Evolutionary conservation across 2,329 filamentous ascomycete species (phyloP).

Genomic region (Monilinia polystroma): DNA sequence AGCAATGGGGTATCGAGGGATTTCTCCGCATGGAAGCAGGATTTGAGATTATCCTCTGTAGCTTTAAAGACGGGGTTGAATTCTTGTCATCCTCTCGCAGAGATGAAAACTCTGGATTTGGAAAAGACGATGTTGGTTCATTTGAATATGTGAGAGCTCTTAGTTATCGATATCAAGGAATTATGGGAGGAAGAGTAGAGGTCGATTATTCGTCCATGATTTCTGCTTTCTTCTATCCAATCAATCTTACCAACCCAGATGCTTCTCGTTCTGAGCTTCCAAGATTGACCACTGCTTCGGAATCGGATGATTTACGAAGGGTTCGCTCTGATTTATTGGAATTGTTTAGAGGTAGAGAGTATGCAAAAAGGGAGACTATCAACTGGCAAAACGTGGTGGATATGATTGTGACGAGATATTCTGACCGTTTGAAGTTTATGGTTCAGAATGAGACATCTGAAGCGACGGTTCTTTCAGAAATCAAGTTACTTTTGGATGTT

Average conservation of each 20-base stretch:
- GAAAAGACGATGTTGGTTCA: slow-evolving; percentile 6
- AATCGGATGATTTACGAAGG: slow-evolving; percentile 35
- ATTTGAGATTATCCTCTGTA: slow-evolving; percentile 68
- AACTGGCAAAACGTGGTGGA: slow-evolving; percentile 67
- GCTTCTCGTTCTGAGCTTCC: slow-evolving; percentile 28
- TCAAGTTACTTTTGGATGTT: slow-evolving; percentile 45
- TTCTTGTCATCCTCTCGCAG: slow-evolving; percentile 31
- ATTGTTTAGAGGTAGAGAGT: slow-evolving; percentile 41
- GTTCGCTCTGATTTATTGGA: slow-evolving; percentile 47
- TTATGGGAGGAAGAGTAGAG: slow-evolving; percentile 42
- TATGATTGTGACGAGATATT: slow-evolving; percentile 63
- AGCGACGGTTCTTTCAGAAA: slow-evolving; percentile 41
- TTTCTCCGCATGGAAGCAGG: slow-evolving; percentile 67
- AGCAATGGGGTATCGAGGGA: slow-evolving; percentile 59
- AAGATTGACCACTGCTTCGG: slow-evolving; percentile 26
- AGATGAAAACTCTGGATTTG: slow-evolving; percentile 20
- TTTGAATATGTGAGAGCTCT: slow-evolving; percentile 45
- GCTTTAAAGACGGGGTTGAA: slow-evolving; percentile 48
- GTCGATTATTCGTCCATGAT: slow-evolving; percentile 39
- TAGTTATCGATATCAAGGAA: slow-evolving; percentile 45
- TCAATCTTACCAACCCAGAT: slow-evolving; percentile 38
- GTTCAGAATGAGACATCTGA: slow-evolving; percentile 18
- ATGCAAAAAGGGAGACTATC: slow-evolving; percentile 27
- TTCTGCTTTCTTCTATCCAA: slow-evolving; percentile 36
- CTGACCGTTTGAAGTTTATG: slow-evolving; percentile 48